Evolutionary conservation across 1,284 basidiomycete genomes (phyloP).

Genomic region (Ustilago tritici): DNA sequence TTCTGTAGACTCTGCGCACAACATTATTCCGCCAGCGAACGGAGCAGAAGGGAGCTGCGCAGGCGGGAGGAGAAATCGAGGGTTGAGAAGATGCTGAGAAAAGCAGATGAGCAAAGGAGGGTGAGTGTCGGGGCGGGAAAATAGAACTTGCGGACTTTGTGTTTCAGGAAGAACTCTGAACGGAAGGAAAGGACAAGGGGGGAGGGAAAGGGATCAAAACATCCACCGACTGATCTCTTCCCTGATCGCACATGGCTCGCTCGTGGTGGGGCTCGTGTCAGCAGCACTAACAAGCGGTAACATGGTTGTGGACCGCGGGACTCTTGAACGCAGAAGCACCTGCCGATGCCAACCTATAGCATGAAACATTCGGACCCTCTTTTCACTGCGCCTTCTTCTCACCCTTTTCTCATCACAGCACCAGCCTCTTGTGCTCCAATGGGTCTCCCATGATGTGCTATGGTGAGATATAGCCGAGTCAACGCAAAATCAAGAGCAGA

Average conservation of each 20-base stretch:
- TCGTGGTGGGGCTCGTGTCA: neutral
- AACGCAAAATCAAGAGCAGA: neutral
- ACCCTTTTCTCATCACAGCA: neutral
- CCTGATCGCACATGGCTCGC: neutral
- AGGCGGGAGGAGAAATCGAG: neutral
- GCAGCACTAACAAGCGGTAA: neutral
- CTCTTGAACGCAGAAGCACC: neutral
- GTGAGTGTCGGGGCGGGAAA: neutral
- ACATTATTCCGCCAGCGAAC: slow-evolving; percentile 3
- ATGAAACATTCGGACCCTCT: neutral
- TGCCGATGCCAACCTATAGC: neutral
- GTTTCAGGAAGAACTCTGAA: neutral
- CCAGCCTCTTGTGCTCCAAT: neutral
- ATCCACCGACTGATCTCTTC: neutral
- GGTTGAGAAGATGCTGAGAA: neutral
- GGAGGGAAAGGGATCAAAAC: neutral
- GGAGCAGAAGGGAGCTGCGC: neutral
- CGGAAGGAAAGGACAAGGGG: neutral
- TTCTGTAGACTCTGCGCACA: slow-evolving; percentile 5
- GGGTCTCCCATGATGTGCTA: neutral
- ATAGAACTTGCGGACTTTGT: slow-evolving; percentile 1
- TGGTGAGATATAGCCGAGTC: neutral
- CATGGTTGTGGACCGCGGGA: slow-evolving; percentile 1
- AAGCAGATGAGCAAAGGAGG: neutral
- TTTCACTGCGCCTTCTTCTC: neutral